phyloP scores from a whole-genome alignment of 1,284 basidiomycete species.

The Rhodotorula sp. region DNA sequence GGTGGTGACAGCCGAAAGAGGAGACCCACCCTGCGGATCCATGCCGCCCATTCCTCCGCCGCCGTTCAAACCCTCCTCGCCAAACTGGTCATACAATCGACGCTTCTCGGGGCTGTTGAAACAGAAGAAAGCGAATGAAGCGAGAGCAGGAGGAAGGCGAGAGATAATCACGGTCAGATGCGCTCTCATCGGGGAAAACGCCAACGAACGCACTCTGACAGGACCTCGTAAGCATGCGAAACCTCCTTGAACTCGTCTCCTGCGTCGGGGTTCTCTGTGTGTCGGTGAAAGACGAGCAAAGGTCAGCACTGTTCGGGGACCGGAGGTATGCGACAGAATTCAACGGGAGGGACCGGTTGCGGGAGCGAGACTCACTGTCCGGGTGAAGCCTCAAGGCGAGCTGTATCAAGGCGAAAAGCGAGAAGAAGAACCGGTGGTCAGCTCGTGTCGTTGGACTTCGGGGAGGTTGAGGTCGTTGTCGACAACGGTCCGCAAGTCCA shows the following conservation, averaged over 20 bases:
- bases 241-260: constrained; percentile 89
- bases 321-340: not conserved
- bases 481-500: no score
- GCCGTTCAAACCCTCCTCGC: constrained; percentile 86
- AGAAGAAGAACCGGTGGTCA: not conserved
- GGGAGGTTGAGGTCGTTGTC: not conserved
- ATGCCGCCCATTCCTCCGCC: constrained; percentile 76
- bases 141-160: not conserved
- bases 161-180: not conserved
- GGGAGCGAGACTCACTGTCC: constrained; percentile 16
- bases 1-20: no score
- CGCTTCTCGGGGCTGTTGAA: constrained; percentile 38
- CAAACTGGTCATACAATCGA: constrained; percentile 75
- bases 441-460: not conserved
- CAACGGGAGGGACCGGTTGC: not conserved
- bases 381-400: constrained; percentile 30
- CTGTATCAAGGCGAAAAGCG: not conserved
- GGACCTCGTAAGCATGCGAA: constrained; percentile 68
- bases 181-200: not conserved
- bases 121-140: no score
- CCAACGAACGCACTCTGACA: constrained; percentile 63
- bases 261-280: constrained; percentile 51
- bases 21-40: constrained; percentile 66
- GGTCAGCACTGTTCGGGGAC: not conserved
- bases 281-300: constrained; percentile 67